These are phyloP conservation scores for Diaporthe sp. DNA, from an alignment of 2,329 filamentous ascomycete genomes.

Conservation along the genomic window DNA sequence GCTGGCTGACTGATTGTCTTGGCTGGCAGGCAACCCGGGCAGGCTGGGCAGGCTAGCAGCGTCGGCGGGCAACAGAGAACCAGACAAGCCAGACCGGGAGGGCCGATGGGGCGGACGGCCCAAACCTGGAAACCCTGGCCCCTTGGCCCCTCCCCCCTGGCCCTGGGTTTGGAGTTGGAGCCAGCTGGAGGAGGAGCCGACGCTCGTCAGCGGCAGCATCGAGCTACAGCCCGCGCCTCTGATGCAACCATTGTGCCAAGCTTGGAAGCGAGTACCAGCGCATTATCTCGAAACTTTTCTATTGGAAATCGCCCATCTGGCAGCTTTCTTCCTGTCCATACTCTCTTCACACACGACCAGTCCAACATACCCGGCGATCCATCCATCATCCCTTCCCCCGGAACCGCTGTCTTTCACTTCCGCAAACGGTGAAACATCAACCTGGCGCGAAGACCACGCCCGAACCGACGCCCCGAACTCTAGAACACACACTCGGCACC, in stretches of 20 bases:
- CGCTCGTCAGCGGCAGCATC: conserved; percentile 17
- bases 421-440: conserved; percentile 33
- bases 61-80: not conserved
- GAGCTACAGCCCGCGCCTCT: conserved; percentile 37
- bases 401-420: conserved; percentile 10
- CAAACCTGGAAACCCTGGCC: conserved; percentile 34
- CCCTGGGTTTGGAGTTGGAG: conserved; percentile 25
- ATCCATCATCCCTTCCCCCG: conserved; percentile 5
- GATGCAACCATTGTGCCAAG: conserved; percentile 41
- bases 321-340: not conserved
- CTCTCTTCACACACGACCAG: conserved; percentile 10
- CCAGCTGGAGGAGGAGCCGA: conserved; percentile 33
- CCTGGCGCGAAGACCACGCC: conserved; percentile 34
- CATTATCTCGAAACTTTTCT: conserved; percentile 36
- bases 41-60: not conserved
- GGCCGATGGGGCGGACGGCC: conserved; percentile 23
- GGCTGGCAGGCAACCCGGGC: not conserved
- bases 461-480: conserved; percentile 21
- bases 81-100: not conserved
- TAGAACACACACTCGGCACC: conserved; percentile 23
- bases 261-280: conserved; percentile 32
- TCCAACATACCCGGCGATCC: not conserved
- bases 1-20: not conserved
- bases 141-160: conserved; percentile 19
- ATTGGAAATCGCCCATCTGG: conserved; percentile 34